A percentile compares a stretch with the other conserved stretches of the same genome.
Evolutionary conservation across 2,329 filamentous ascomycete genomes (phyloP).

Genomic region (Monosporascus sp.): DNA sequence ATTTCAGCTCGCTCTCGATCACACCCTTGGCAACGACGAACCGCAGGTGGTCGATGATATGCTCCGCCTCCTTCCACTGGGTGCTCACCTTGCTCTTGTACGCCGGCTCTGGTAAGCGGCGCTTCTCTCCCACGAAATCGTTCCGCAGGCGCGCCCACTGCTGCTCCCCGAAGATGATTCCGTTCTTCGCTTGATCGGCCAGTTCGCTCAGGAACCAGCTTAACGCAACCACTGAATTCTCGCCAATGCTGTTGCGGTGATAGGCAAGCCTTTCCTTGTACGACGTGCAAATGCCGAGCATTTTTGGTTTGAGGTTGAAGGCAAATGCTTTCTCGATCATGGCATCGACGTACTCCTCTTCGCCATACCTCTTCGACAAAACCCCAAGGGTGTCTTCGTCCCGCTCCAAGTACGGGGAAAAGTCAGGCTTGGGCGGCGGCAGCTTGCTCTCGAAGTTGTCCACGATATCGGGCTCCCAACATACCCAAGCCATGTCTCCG

Average conservation of each 20-base stretch:
- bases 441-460: conserved; percentile 55
- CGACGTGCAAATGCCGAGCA: conserved; percentile 57
- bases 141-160: conserved; percentile 32
- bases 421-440: conserved; percentile 34
- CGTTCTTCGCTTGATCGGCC: conserved; percentile 51
- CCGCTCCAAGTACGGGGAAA: conserved; percentile 43
- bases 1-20: conserved; percentile 28
- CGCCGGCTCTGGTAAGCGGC: not conserved
- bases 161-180: conserved; percentile 36
- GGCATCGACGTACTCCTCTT: conserved; percentile 23
- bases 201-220: conserved; percentile 43
- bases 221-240: conserved; percentile 36
- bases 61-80: conserved; percentile 18
- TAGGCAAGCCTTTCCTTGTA: conserved; percentile 58
- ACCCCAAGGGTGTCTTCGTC: conserved; percentile 37
- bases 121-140: conserved; percentile 6
- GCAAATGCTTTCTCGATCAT: conserved; percentile 49
- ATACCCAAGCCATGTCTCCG: conserved; percentile 66
- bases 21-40: conserved; percentile 40
- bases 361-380: conserved; percentile 29
- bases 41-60: conserved; percentile 57
- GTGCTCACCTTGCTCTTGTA: conserved; percentile 33
- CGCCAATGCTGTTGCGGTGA: conserved; percentile 41
- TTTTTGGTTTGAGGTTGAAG: conserved; percentile 47
- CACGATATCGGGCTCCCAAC: conserved; percentile 62